Percentiles rank a stretch among this genome's conserved stretches.
phyloP scores from a whole-genome alignment of 768 basidiomycete species.

The Chalciporus sphaerocephalus region DNA sequence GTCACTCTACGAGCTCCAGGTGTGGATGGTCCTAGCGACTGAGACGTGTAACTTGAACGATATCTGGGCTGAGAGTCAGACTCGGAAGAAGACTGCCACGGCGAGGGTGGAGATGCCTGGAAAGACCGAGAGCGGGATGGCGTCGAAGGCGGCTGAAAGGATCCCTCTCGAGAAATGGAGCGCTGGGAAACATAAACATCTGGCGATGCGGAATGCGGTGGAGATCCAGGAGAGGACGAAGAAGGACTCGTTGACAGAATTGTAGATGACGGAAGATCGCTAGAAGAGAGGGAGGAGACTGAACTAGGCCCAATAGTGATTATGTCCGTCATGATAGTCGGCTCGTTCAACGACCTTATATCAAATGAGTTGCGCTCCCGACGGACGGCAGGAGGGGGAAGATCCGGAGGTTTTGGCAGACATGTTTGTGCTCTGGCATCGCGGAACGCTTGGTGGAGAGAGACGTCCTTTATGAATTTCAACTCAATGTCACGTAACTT shows the following conservation, averaged over 20 bases:
- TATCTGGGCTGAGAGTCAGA: slow-evolving; percentile 1
- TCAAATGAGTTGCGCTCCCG: not conserved
- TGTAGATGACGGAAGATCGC: not conserved
- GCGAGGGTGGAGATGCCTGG: not conserved
- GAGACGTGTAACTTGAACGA: slow-evolving; percentile 4
- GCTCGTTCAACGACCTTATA: not conserved
- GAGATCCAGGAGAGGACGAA: not conserved
- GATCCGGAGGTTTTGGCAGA: slow-evolving; percentile 23
- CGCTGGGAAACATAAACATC: too few relatives aligned
- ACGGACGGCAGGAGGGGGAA: slow-evolving; percentile 20
- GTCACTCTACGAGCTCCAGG: slow-evolving; percentile 5
- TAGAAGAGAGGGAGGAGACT: not conserved
- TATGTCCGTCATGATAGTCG: not conserved
- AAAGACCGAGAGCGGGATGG: slow-evolving; percentile 1
- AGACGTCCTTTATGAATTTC: slow-evolving; percentile 32
- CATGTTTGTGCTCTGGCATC: slow-evolving; percentile 30
- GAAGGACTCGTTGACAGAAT: not conserved
- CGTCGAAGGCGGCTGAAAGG: not conserved
- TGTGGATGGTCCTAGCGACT: not conserved
- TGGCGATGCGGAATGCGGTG: slow-evolving; percentile 1
- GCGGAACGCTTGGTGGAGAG: slow-evolving; percentile 29
- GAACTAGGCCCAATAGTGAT: not conserved
- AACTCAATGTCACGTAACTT: slow-evolving; percentile 23
- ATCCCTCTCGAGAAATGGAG: not conserved
- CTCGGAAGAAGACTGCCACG: slow-evolving; percentile 7